A percentile compares a stretch with the other conserved stretches of the same genome.
phyloP scores from a whole-genome alignment of 805 yeast species.

The Barnettozyma sucrosica region DNA sequence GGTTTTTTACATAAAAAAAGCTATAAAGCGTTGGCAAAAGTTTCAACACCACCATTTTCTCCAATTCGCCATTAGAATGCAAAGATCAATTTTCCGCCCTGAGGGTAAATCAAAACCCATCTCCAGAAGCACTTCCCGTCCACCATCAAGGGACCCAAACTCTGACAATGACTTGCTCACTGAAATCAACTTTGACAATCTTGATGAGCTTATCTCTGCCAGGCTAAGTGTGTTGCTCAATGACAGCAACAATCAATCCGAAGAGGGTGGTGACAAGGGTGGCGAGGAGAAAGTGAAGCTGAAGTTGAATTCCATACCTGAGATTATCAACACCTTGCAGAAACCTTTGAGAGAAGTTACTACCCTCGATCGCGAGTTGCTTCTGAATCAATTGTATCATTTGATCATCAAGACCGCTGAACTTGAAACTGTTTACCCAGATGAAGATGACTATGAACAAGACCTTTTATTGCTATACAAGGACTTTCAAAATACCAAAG shows the following conservation, averaged over 20 bases:
- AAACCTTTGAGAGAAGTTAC: constrained; percentile 20
- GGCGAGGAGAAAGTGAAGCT: constrained; percentile 10
- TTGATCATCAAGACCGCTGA: constrained; percentile 18
- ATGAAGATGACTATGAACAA: constrained; percentile 13
- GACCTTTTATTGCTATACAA: constrained; percentile 17
- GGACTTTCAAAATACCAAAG: constrained; percentile 16
- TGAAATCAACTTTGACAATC: constrained; percentile 22
- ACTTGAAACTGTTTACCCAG: constrained; percentile 11
- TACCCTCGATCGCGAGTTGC: constrained; percentile 21
- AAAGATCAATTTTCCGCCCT: constrained; percentile 3
- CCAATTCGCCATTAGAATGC: neutral
- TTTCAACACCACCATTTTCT: neutral
- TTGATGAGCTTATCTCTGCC: constrained; percentile 22
- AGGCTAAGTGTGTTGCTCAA: constrained; percentile 18
- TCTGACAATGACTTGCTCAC: constrained; percentile 18
- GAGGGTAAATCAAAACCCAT: neutral
- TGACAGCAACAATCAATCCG: constrained; percentile 2
- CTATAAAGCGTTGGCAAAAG: too few species aligned
- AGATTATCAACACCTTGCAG: constrained; percentile 17
- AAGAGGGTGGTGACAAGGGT: constrained; percentile 7
- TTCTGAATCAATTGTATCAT: constrained; percentile 22
- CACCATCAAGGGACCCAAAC: constrained; percentile 13
- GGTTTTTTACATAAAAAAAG: neutral
- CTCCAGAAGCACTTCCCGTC: constrained; percentile 10
- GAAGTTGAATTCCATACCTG: constrained; percentile 21